Base-by-base conservation (phyloP, 2,329 filamentous ascomycete genomes). In the Drechslerella dactyloides region DNA sequence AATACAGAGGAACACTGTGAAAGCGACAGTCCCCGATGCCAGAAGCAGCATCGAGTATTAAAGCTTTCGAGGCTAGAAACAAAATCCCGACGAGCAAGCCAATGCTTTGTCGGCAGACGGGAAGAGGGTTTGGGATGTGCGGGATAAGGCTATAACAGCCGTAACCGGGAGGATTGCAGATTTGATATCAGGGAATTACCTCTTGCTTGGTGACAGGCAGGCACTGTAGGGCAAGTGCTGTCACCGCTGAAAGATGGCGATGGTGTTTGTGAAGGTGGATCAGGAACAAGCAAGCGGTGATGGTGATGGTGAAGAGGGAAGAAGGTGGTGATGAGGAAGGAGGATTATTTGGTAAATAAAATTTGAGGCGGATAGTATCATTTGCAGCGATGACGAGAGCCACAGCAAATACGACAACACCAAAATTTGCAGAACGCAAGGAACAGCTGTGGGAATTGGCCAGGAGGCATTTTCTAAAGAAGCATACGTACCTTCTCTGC, bases 151-250 rank as follows among this genome's bases (percentile, higher is more conserved):
- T 63, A 8, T 23, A 10, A 61, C 27, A 42, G 33, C 66, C 59
- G 54, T 54, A 60, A 52, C 53, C 37, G 65, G 54, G 44, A 48
- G 44, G 11, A 21, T 48, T 21, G 8, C n/a, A 48, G n/a, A 35
- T 59, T 33, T 44, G 53, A 63, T 64, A 70, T 64, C 58, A 64
- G 64, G 66, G 66, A 70, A 59, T 64, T 68, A 64, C 66, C 59
- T 59, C 21, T 21, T 37, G 17, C 15, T 37, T 24, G 30, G 53
- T 48, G 37, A 42, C 37, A 42, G n/a, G 37, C 5, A 17, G 35
- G 42, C 55, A 30, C 24, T 54, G 54, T 7, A 53, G 19, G 44
- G 33, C 42, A 57, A 55, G 58, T 23, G 24, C 44, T 44, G 33
- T 30, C 59, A 37, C 13, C 4, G 27, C 48, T 42, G 37, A 19